Conservation (phyloP, 805 yeast genomes). For the Lachancea sp. region DNA sequence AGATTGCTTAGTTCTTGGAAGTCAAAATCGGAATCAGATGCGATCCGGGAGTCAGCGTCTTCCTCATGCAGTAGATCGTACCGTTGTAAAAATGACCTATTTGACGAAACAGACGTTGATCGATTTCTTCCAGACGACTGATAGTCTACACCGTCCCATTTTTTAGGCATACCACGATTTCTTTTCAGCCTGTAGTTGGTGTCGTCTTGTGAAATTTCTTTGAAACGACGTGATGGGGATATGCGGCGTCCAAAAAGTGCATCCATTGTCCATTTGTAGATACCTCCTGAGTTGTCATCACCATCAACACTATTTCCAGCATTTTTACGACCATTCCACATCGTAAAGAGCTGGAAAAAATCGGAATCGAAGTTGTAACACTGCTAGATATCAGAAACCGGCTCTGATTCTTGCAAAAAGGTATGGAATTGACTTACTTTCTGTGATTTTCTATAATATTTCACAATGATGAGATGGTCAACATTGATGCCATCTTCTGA, state of each 20-base stretch:
- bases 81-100: constrained; percentile 19
- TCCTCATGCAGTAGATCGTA: constrained; percentile 24
- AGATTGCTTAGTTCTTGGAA: background rate
- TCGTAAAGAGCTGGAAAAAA: background rate
- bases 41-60: no score
- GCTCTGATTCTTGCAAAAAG: no score
- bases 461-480: background rate
- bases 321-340: background rate
- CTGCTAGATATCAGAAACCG: no score
- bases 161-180: background rate
- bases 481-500: background rate
- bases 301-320: constrained; percentile 1
- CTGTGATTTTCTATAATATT: background rate
- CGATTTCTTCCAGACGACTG: constrained; percentile 9
- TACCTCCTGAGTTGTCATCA: constrained; percentile 13
- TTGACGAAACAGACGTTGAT: constrained; percentile 24
- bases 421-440: background rate
- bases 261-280: constrained; percentile 29
- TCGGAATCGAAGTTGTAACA: background rate
- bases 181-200: constrained; percentile 16
- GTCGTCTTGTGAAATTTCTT: constrained; percentile 24
- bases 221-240: constrained; percentile 28
- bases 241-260: constrained; percentile 26
- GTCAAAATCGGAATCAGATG: background rate
- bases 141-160: constrained; percentile 3